Conservation (phyloP, 164 flowering plant genomes). For the Nelumbo lutea region DNA sequence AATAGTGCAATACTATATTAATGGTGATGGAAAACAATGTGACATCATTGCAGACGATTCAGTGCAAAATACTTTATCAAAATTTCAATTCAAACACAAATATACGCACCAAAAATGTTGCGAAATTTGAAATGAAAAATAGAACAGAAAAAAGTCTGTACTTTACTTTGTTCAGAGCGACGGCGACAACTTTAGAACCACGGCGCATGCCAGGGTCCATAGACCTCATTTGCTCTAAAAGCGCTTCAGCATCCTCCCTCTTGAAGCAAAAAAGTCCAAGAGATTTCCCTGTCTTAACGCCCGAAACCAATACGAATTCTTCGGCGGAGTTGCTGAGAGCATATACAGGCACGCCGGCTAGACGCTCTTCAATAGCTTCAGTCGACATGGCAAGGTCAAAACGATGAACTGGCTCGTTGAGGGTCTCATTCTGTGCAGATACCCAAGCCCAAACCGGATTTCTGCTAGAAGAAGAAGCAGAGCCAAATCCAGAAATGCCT, state of each 20-base stretch:
- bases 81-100: background rate
- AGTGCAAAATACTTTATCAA: background rate
- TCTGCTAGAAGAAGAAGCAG: background rate
- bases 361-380: conserved; percentile 60
- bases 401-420: conserved; percentile 1
- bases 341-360: conserved; percentile 76
- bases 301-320: too few relatives aligned
- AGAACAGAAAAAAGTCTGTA: background rate
- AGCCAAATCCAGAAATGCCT: conserved; percentile 9
- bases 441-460: conserved; percentile 39
- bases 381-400: conserved; percentile 23
- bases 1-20: too few relatives aligned
- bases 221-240: conserved; percentile 58
- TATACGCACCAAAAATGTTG: background rate
- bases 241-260: conserved; percentile 68
- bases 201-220: conserved; percentile 60
- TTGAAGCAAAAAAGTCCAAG: conserved; percentile 74
- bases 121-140: background rate
- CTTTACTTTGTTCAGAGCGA: conserved; percentile 75
- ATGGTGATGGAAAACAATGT: too few relatives aligned
- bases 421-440: conserved; percentile 4
- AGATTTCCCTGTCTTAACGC: conserved; percentile 47
- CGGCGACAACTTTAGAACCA: conserved; percentile 70
- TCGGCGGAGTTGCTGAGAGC: conserved; percentile 71
- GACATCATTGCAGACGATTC: background rate